A percentile compares a stretch with the other conserved stretches of the same genome.
These are phyloP conservation scores for Lactarius hengduanensis DNA, from an alignment of 768 basidiomycete species.

Conservation along the genomic window DNA sequence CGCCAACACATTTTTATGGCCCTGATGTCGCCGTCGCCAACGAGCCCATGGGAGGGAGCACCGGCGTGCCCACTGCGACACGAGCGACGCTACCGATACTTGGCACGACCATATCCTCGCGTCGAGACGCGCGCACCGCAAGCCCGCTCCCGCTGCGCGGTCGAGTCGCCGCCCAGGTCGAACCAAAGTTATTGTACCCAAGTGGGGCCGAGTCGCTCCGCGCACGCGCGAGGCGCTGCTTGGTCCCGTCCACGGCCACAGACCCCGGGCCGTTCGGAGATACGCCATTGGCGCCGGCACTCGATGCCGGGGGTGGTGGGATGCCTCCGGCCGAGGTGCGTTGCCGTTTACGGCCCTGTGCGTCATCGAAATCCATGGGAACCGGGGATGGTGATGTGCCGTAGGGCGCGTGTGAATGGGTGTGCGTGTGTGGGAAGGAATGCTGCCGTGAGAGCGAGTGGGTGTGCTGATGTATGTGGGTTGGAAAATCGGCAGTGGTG, in stretches of 20 bases:
- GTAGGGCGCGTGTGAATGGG: constrained; percentile 32
- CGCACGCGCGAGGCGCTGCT: constrained; percentile 52
- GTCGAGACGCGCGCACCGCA: constrained; percentile 29
- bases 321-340: constrained; percentile 37
- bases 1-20: constrained; percentile 14
- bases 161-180: constrained; percentile 37
- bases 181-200: constrained; percentile 44
- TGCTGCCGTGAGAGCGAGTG: constrained; percentile 55
- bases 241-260: constrained; percentile 29
- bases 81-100: constrained; percentile 25
- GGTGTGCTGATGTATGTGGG: constrained; percentile 35
- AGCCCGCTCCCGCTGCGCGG: constrained; percentile 42
- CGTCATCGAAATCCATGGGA: constrained; percentile 36
- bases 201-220: constrained; percentile 68
- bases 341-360: constrained; percentile 47
- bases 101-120: constrained; percentile 27
- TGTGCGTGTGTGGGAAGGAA: constrained; percentile 54
- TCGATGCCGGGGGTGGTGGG: constrained; percentile 10
- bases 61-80: constrained; percentile 10
- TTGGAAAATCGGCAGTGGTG: constrained; percentile 47
- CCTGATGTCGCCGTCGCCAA: constrained; percentile 22
- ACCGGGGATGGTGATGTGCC: constrained; percentile 36
- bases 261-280: constrained; percentile 9
- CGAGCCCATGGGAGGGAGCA: constrained; percentile 22
- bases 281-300: constrained; percentile 14